Percentiles rank a stretch among this genome's conserved stretches.
These are phyloP conservation scores for Fusarium brevicatenulatum DNA, from an alignment of 2,329 filamentous ascomycete genomes.

Conservation along the genomic window DNA sequence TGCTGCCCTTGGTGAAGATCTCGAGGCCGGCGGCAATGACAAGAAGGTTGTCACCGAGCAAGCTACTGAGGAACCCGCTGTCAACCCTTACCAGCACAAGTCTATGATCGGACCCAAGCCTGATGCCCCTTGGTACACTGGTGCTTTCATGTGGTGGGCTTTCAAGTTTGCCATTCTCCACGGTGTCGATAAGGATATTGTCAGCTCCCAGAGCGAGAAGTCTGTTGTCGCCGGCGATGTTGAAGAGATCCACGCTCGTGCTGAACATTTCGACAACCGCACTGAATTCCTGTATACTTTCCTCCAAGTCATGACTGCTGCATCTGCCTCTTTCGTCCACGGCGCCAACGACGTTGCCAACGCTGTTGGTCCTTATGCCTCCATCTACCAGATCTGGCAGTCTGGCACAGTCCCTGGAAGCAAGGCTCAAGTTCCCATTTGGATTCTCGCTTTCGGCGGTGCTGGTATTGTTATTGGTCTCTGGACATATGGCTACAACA, in stretches of 20 bases:
- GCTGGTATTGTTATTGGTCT: constrained; percentile 64
- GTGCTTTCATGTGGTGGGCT: constrained; percentile 56
- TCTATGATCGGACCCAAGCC: constrained; percentile 53
- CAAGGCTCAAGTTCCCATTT: constrained; percentile 64
- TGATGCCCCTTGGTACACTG: constrained; percentile 55
- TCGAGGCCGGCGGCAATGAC: constrained; percentile 40
- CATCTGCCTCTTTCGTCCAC: constrained; percentile 71
- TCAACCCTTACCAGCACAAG: constrained; percentile 46
- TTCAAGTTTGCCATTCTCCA: constrained; percentile 58
- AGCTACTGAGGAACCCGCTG: constrained; percentile 70
- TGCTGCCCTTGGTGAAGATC: constrained; percentile 32
- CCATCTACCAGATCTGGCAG: constrained; percentile 70
- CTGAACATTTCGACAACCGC: constrained; percentile 69
- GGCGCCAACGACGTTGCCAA: constrained; percentile 74
- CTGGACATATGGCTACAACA: constrained; percentile 71
- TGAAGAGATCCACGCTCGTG: constrained; percentile 65
- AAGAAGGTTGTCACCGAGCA: constrained; percentile 41
- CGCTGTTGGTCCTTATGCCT: constrained; percentile 70
- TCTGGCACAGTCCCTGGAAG: constrained; percentile 55
- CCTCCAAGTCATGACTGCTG: constrained; percentile 68
- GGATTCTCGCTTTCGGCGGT: constrained; percentile 68
- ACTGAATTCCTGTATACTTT: constrained; percentile 70
- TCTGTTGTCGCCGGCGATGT: constrained; percentile 62
- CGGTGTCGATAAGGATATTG: constrained; percentile 58
- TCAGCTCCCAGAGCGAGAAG: constrained; percentile 50